Base-by-base conservation (phyloP, 1,139 yeast species). In the Sugiyamaella grinbergsii region DNA sequence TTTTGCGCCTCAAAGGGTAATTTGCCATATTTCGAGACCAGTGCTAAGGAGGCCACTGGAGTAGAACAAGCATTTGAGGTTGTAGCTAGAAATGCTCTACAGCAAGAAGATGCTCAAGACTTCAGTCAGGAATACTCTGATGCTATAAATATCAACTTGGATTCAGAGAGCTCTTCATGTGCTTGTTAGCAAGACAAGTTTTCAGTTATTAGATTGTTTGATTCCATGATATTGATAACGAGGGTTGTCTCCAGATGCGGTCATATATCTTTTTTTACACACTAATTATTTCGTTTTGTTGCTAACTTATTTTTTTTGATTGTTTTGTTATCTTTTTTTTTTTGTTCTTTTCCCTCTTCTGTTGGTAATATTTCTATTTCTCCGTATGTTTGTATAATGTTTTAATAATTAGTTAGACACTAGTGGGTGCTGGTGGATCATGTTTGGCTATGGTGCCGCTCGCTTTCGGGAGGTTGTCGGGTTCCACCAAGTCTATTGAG, bases 41-140 rank as follows among this genome's bases (percentile, higher is more conserved):
- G 91, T 73, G 97, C 97, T 16, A 90, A 90, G 71, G 96, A 89
- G 67, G 90, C 94, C 8, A 86, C 90, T 47, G 93, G 93, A 58
- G 96, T 93, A 36, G 97, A 91, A 64, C 82, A 85, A 64, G 98
- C 98, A 1, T 93, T 93, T 67, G 98, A 93, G 66, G 96, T 90
- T 41, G 88, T 93, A 63, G 97, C 97, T 32, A 81, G 96, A 65
- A 89, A 88, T 75, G 98, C 98, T 0, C 76, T 93, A 62, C 96
- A 91, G 67, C 94, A 87, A 67, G 85, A 83, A 63, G 90, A 85
- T 59, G 94, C 93, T 47, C 86, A 86, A 58, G 89, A 87, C 55
- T 89, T 86, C 58, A 85, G 83, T 61, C 96, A 90, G 64, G 98
- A 93, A 69, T 91, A 89, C 68, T 87, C 94, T 49, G 98, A 93